Conservation (phyloP, 2,329 filamentous ascomycete species). For the Sphaceloma murrayae region DNA sequence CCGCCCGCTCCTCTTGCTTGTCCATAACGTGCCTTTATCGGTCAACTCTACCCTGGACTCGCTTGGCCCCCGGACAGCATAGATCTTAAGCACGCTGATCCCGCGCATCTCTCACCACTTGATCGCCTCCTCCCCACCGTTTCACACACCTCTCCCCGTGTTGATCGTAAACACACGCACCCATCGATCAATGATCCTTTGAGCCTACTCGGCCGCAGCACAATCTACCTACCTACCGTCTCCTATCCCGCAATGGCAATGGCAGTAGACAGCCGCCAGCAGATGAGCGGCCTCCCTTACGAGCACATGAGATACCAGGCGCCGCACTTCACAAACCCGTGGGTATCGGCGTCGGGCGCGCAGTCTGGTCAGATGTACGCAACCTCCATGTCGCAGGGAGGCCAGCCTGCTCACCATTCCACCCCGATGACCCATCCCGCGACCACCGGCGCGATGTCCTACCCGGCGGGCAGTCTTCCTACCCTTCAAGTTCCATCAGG, state of each 20-base stretch:
- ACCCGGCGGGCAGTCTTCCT: conserved; percentile 61
- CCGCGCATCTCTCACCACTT: conserved; percentile 35
- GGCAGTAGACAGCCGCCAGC: conserved; percentile 85
- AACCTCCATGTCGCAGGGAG: conserved; percentile 51
- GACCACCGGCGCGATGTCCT: conserved; percentile 55
- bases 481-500: conserved; percentile 60
- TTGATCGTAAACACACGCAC: conserved; percentile 19
- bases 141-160: conserved; percentile 21
- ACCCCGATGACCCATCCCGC: conserved; percentile 49
- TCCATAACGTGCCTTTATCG: conserved; percentile 12
- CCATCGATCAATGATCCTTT: conserved; percentile 17
- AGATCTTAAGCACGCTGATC: conserved; percentile 40
- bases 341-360: conserved; percentile 54
- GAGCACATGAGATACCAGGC: conserved; percentile 64
- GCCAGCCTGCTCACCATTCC: conserved; percentile 48
- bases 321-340: conserved; percentile 84
- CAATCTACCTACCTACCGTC: conserved; percentile 12
- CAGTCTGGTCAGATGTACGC: conserved; percentile 54
- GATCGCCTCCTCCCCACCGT: conserved; percentile 41
- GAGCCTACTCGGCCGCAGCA: conserved; percentile 6
- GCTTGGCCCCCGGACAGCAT: conserved; percentile 16
- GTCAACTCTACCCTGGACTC: conserved; percentile 12
- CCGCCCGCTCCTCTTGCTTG: background rate
- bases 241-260: conserved; percentile 61
- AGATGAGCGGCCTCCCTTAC: conserved; percentile 68